Percentiles rank a stretch among this genome's conserved stretches.
phyloP scores from a whole-genome alignment of 2,329 filamentous ascomycete genomes.

The Talaromyces sp. region DNA sequence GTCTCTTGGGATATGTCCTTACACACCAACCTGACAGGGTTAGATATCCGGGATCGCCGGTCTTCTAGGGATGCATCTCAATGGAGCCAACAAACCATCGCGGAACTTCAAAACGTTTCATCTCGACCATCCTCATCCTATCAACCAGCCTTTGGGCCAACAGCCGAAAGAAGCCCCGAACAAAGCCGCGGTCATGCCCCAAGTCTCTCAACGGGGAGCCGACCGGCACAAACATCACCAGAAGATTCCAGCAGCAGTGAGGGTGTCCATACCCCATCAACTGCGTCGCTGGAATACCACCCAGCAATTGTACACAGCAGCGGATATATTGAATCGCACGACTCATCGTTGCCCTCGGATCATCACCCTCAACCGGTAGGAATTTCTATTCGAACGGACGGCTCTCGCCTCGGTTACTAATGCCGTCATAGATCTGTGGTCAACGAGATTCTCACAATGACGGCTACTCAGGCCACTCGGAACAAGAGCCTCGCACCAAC shows the following conservation, averaged over 20 bases:
- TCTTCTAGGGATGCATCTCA: constrained; percentile 40
- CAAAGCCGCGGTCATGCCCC: constrained; percentile 33
- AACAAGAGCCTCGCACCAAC: constrained; percentile 31
- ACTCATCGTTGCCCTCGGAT: constrained; percentile 39
- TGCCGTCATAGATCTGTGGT: constrained; percentile 38
- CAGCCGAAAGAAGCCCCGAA: constrained; percentile 29
- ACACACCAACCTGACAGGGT: constrained; percentile 47
- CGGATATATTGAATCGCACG: constrained; percentile 50
- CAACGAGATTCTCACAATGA: constrained; percentile 33
- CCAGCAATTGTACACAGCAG: constrained; percentile 53
- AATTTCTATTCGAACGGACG: constrained; percentile 28
- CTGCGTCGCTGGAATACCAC: constrained; percentile 51
- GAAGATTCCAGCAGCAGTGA: constrained; percentile 55
- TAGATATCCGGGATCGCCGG: constrained; percentile 44
- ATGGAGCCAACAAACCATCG: constrained; percentile 50
- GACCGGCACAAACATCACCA: constrained; percentile 45
- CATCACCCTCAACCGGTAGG: constrained; percentile 45
- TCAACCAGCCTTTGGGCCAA: constrained; percentile 32
- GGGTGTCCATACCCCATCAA: constrained; percentile 51
- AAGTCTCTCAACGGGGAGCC: constrained; percentile 31
- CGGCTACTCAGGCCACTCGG: constrained; percentile 31
- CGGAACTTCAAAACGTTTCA: constrained; percentile 43
- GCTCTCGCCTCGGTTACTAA: constrained; percentile 32
- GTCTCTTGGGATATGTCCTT: constrained; percentile 54
- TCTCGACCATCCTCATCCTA: constrained; percentile 40